Conservation (phyloP, 2,329 filamentous ascomycete genomes). For the Sarocladium kiliense region DNA sequence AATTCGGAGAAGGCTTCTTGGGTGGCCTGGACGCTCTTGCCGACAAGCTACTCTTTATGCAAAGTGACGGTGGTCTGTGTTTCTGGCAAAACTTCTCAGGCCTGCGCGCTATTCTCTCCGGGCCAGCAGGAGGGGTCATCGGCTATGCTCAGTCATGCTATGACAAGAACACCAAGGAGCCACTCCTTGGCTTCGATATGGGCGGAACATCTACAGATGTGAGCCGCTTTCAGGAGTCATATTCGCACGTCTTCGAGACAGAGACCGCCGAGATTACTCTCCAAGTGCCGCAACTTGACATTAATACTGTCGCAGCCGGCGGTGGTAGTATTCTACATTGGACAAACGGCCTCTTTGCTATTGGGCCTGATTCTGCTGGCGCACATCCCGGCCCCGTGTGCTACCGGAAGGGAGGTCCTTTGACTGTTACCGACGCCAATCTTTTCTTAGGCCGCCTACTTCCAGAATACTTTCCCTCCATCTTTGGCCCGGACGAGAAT, state of each 20-base stretch:
- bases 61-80: slow-evolving; percentile 22
- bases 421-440: slow-evolving; percentile 70
- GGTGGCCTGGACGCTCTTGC: slow-evolving; percentile 18
- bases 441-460: slow-evolving; percentile 56
- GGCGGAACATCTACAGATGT: slow-evolving; percentile 68
- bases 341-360: slow-evolving; percentile 65
- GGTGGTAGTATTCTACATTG: slow-evolving; percentile 54
- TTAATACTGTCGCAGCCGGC: slow-evolving; percentile 60
- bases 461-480: slow-evolving; percentile 59
- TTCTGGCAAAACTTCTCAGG: slow-evolving; percentile 23
- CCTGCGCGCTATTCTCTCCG: slow-evolving; percentile 19
- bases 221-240: slow-evolving; percentile 62
- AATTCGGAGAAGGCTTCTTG: slow-evolving; percentile 20
- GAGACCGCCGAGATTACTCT: slow-evolving; percentile 66
- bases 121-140: slow-evolving; percentile 23
- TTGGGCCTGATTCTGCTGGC: slow-evolving; percentile 67
- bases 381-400: slow-evolving; percentile 69
- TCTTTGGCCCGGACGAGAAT: too few relatives aligned
- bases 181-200: slow-evolving; percentile 24
- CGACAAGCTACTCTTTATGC: slow-evolving; percentile 19
- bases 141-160: slow-evolving; percentile 21
- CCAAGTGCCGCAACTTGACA: slow-evolving; percentile 61
- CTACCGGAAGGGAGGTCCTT: slow-evolving; percentile 63
- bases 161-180: slow-evolving; percentile 16
- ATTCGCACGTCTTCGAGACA: slow-evolving; percentile 69